Evolutionary conservation across 1,284 basidiomycete species (phyloP), one percentile per base, ranked within the genome.

Genomic region (Violaceomyces palustris): DNA sequence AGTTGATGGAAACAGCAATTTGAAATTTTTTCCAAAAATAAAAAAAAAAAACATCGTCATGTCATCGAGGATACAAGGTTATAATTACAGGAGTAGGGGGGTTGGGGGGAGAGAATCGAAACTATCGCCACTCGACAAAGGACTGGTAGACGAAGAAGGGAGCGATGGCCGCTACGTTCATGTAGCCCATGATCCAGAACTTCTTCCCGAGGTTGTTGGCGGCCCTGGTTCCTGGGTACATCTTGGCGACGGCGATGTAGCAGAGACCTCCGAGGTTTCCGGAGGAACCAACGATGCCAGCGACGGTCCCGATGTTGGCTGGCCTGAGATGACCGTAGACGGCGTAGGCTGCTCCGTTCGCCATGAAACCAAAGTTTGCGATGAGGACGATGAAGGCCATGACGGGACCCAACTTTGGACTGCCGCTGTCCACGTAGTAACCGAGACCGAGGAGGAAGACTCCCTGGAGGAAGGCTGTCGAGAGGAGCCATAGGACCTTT

Each of bases 401-500:
- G 4, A 69, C 62, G 23, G 58, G 61, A 34, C 54, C 57, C 14
- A 67, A 34, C 3, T 52, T 55, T 12, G 60, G 45, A 39, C 44
- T 22, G 11, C 29, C 28, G 27, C 55, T 64, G 56, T 79, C 74
- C 40, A 80, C 75, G 64, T 82, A 81, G 21, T 77, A 25, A 14
- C 78, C 78, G 17, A 78, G 62, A 21, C 75, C 80, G 42, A 83
- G 67, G 39, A 76, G 75, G 12, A 79, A 60, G 7, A 77, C 60
- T 11, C 80, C 81, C 69, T 81, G 79, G 3, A 75, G 44, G 29
- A 79, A 42, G 2, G 79, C 79, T 19, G 77, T 75, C 14, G 51
- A 45, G 39, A 82, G 68, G 30, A 77, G 77, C 52, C 79, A 74
- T 47, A 77, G 78, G 57, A 83, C 82, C 68, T 83, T 82, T 2